These are phyloP conservation scores for Dictyostelium purpureum DNA, from an alignment of 78 protist genomes.

Conservation along the genomic window DNA sequence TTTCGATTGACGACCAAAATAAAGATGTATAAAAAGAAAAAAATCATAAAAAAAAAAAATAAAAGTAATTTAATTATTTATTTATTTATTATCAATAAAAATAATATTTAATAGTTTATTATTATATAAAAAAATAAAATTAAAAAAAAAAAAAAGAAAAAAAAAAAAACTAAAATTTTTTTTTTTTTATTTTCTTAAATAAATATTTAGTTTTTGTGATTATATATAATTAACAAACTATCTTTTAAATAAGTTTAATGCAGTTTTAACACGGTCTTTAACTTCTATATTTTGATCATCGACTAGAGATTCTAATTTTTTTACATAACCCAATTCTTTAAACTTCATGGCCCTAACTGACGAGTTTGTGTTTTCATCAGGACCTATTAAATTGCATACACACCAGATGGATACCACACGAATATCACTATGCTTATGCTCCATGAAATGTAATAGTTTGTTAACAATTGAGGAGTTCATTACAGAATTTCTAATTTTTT, in stretches of 20 bases:
- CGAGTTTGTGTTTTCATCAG: background rate
- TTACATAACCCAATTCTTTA: background rate
- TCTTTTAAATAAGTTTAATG: constrained; percentile 22
- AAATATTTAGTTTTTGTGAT: no score
- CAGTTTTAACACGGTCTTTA: constrained; percentile 52
- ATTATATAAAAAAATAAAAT: no score
- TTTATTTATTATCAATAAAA: no score
- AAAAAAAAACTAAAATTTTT: no score
- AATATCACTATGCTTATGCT: constrained; percentile 24
- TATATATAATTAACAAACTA: no score
- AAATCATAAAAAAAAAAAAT: no score
- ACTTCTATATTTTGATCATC: constrained; percentile 46
- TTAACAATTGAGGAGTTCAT: constrained; percentile 24
- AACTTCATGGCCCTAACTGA: background rate
- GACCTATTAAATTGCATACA: constrained; percentile 13
- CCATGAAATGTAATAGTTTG: background rate
- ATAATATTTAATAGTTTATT: no score
- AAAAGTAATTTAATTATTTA: no score
- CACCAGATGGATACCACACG: constrained; percentile 46
- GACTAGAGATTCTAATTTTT: background rate
- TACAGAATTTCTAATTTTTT: constrained; percentile 23
- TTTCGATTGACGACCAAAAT: no score
- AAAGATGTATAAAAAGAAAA: no score
- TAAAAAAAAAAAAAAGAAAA: no score
- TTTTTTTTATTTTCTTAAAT: no score